Evolutionary conservation across 2,329 filamentous ascomycete species (phyloP).

Genomic region (Raffaelea deltoideospora): DNA sequence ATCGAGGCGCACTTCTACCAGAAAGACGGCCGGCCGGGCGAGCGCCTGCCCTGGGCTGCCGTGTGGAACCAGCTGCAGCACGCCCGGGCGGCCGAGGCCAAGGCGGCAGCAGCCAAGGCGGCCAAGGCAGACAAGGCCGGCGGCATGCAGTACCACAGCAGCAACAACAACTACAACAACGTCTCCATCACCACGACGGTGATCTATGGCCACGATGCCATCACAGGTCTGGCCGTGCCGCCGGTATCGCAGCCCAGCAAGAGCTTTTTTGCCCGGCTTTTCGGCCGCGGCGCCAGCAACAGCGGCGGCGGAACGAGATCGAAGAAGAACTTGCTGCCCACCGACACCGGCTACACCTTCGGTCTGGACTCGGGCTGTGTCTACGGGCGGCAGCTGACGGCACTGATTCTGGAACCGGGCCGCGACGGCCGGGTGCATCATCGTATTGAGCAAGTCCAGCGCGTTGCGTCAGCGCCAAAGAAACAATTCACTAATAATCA

Average conservation of each 20-base stretch:
- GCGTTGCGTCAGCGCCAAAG: too few relatives aligned
- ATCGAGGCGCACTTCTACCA: conserved; percentile 22
- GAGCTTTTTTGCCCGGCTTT: not conserved
- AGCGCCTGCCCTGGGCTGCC: conserved; percentile 52
- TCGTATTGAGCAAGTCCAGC: conserved; percentile 25
- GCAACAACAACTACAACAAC: too few relatives aligned
- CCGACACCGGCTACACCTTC: conserved; percentile 48
- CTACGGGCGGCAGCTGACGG: conserved; percentile 59
- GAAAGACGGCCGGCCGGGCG: conserved; percentile 31
- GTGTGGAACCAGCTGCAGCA: conserved; percentile 40
- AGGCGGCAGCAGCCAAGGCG: too few relatives aligned
- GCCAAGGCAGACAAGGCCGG: too few relatives aligned
- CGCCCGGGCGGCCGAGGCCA: conserved; percentile 14
- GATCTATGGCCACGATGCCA: conserved; percentile 78
- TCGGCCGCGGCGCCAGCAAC: not conserved
- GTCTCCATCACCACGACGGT: too few relatives aligned
- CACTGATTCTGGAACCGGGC: conserved; percentile 52
- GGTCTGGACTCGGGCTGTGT: conserved; percentile 79
- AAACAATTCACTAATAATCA: too few relatives aligned
- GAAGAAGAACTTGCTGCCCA: too few relatives aligned
- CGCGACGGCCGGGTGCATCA: conserved; percentile 18
- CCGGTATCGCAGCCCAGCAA: not conserved
- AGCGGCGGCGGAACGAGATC: too few relatives aligned
- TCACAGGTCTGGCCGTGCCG: conserved; percentile 42
- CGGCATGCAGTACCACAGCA: too few relatives aligned